A percentile compares a stretch with the other conserved stretches of the same genome.
These are phyloP conservation scores for Psilocybe mexicana DNA, from an alignment of 1,284 basidiomycete genomes.

Conservation along the genomic window DNA sequence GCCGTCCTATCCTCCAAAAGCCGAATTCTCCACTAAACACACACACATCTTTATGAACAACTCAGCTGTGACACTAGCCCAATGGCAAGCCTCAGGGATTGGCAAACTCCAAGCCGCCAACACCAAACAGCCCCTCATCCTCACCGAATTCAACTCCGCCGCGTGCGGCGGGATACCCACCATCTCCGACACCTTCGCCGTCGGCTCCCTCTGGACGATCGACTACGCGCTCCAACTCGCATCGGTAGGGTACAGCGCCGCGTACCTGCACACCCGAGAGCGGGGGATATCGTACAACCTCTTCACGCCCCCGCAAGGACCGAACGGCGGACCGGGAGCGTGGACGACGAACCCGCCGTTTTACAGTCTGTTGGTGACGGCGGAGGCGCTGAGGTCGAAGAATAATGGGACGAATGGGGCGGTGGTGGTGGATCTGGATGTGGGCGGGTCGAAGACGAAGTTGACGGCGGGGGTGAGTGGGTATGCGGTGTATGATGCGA, in stretches of 20 bases:
- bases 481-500: slow-evolving; percentile 60
- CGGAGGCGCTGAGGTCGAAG: slow-evolving; percentile 50
- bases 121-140: slow-evolving; percentile 41
- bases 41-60: not conserved
- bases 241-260: slow-evolving; percentile 49
- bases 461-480: slow-evolving; percentile 42
- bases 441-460: slow-evolving; percentile 41
- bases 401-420: slow-evolving; percentile 31
- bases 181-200: slow-evolving; percentile 63
- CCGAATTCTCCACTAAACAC: no score
- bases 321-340: slow-evolving; percentile 36
- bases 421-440: slow-evolving; percentile 53
- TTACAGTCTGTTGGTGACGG: slow-evolving; percentile 57
- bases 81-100: slow-evolving; percentile 47
- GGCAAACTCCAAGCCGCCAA: slow-evolving; percentile 28
- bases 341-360: slow-evolving; percentile 57
- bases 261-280: slow-evolving; percentile 53
- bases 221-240: slow-evolving; percentile 57
- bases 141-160: slow-evolving; percentile 68
- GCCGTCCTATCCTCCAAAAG: not conserved
- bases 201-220: slow-evolving; percentile 57
- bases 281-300: slow-evolving; percentile 51
- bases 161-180: slow-evolving; percentile 58
- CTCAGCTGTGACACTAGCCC: slow-evolving; percentile 37
- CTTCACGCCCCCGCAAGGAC: slow-evolving; percentile 44